Evolutionary conservation across 192 early-diverging fungal species (phyloP).

Genomic region (Gonapodya prolifera): DNA sequence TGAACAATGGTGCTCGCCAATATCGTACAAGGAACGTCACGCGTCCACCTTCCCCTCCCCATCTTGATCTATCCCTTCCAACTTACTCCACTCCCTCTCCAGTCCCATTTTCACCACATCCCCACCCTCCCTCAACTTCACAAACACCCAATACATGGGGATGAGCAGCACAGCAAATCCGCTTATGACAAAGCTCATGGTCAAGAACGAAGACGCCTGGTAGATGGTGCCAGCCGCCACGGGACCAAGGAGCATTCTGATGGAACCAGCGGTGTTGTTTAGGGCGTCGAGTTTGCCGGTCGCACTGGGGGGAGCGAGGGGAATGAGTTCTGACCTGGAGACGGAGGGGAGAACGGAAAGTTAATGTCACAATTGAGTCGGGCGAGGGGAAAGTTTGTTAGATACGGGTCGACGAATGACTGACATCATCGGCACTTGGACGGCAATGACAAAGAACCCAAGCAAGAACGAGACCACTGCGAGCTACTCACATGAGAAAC

Average conservation of each 20-base stretch:
- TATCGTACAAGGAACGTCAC: too few species aligned
- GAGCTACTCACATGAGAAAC: not conserved
- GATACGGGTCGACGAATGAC: not conserved
- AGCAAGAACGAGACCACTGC: not conserved
- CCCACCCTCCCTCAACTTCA: not conserved
- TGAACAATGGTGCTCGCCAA: too few species aligned
- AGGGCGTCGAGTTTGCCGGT: conserved; percentile 54
- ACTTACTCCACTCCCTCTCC: too few species aligned
- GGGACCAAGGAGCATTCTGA: conserved; percentile 58
- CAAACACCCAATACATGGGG: not conserved
- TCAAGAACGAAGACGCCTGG: conserved; percentile 37
- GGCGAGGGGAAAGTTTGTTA: not conserved
- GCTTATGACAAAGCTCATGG: not conserved
- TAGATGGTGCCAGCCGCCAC: conserved; percentile 43
- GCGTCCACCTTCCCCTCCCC: too few species aligned
- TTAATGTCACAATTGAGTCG: too few species aligned
- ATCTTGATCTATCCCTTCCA: too few species aligned
- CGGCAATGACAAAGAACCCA: not conserved
- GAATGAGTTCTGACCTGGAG: not conserved
- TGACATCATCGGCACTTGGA: not conserved
- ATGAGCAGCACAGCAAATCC: not conserved
- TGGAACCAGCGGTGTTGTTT: conserved; percentile 60
- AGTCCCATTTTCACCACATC: not conserved
- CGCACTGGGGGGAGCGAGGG: conserved; percentile 11
- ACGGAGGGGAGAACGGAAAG: too few species aligned